phyloP scores from a whole-genome alignment of 805 yeast species.

The Millerozyma acaciae region DNA sequence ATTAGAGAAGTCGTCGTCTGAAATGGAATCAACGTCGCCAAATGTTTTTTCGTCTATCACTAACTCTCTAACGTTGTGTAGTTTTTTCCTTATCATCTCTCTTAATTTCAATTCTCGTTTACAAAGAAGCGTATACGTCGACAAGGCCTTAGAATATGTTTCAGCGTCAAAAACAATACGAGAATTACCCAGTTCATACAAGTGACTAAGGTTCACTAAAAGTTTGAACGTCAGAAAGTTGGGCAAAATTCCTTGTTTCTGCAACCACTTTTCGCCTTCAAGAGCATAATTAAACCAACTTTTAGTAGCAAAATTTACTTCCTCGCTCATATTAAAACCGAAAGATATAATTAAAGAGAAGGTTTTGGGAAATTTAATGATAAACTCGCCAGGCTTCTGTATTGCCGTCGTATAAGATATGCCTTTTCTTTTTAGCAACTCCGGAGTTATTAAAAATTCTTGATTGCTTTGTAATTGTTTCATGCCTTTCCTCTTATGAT shows the following conservation, averaged over 20 bases:
- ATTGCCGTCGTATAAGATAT: slow-evolving; percentile 44
- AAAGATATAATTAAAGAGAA: slow-evolving; percentile 50
- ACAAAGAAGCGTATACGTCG: slow-evolving; percentile 30
- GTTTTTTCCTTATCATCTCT: slow-evolving; percentile 25
- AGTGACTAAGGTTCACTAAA: slow-evolving; percentile 43
- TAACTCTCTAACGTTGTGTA: slow-evolving; percentile 30
- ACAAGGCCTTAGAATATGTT: slow-evolving; percentile 29
- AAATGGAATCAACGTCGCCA: slow-evolving; percentile 36
- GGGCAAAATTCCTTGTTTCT: slow-evolving; percentile 46
- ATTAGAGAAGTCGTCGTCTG: slow-evolving; percentile 51
- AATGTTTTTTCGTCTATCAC: slow-evolving; percentile 26
- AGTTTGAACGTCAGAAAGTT: slow-evolving; percentile 49
- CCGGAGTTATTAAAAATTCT: slow-evolving; percentile 50
- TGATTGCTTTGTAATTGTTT: slow-evolving; percentile 26
- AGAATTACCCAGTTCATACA: slow-evolving; percentile 29
- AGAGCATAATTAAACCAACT: slow-evolving; percentile 51
- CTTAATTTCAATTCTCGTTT: slow-evolving; percentile 44
- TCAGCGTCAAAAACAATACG: slow-evolving; percentile 30
- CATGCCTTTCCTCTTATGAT: slow-evolving; percentile 12
- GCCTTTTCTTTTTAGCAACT: slow-evolving; percentile 42
- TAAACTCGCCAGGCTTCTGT: slow-evolving; percentile 62
- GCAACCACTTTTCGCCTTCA: slow-evolving; percentile 51
- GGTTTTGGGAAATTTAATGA: slow-evolving; percentile 54
- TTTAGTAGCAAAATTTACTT: slow-evolving; percentile 52
- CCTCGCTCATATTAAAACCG: slow-evolving; percentile 56